Conservation (phyloP, 2,329 filamentous ascomycete species). For the Penicillium sp. region DNA sequence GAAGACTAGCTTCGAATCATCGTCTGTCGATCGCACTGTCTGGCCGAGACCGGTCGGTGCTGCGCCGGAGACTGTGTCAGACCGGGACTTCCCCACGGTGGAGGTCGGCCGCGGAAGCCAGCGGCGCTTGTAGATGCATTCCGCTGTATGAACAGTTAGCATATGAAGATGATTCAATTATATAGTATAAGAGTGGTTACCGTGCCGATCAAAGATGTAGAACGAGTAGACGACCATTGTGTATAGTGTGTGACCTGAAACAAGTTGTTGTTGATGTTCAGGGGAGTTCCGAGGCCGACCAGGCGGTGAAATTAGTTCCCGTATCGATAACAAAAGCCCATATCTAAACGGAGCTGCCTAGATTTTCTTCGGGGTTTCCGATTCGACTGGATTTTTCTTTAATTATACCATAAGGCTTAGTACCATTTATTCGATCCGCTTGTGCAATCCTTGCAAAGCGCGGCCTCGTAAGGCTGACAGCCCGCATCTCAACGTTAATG, state of each 20-base stretch:
- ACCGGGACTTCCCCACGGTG: constrained; percentile 46
- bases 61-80: constrained; percentile 48
- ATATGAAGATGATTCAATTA: constrained; percentile 5
- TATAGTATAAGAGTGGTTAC: constrained; percentile 49
- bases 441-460: neutral
- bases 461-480: constrained; percentile 24
- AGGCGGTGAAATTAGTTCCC: constrained; percentile 21
- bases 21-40: constrained; percentile 56
- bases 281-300: constrained; percentile 12
- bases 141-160: constrained; percentile 57
- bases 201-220: constrained; percentile 98
- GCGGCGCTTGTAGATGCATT: constrained; percentile 92
- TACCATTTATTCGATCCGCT: neutral
- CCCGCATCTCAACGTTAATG: constrained; percentile 14
- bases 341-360: constrained; percentile 18
- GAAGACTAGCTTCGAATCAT: constrained; percentile 96
- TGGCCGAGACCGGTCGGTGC: constrained; percentile 35
- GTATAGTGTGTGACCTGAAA: neutral
- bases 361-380: neutral
- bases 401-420: neutral
- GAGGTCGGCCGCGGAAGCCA: constrained; percentile 65
- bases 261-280: constrained; percentile 20
- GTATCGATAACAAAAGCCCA: constrained; percentile 16
- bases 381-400: neutral
- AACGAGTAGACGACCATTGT: constrained; percentile 94